Base-by-base conservation (phyloP, 2,329 filamentous ascomycete genomes). In the Pestalotiopsis fici region DNA sequence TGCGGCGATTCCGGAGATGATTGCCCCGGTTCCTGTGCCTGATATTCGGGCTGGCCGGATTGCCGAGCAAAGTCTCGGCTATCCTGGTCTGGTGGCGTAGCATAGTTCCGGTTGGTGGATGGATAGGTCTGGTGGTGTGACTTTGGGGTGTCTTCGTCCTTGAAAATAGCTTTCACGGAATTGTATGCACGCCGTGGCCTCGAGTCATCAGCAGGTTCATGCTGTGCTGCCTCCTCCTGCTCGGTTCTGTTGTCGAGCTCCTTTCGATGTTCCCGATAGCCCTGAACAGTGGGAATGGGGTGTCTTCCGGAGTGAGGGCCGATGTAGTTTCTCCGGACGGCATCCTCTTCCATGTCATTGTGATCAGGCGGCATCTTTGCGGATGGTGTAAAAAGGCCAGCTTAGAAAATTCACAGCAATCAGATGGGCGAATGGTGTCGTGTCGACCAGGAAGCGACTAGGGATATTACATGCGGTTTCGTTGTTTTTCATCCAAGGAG, bases 211-310 rank as follows among this genome's bases (percentile, higher is more conserved):
- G 79, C 78, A 12, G 76, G 76, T 21, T 75, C 78, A 62, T 74
- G 69, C 69, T 80, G 78, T 23, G 69, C 72, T n/a, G 74, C 67
- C 31, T 78, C 73, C 15, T 75, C 76, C 2, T 78, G 73, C 39
- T 81, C 69, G 7, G 80, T 74, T 60, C 82, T 76, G 63, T 80
- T 75, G 64, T 81, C 80, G n/a, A 85, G 77, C 57, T 83, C 81
- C 37, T 76, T 81, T 56, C 79, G 79, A 62, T 85, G 83, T 67
- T 86, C 80, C 27, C 80, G 77, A 67, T 86, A 87, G 59, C 79
- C 81, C 55, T 83, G 81, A 57, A 87, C 78, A 31, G 84, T 87
- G 7, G 85, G 85, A 35, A 78, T 82, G 11, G 55, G 55, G 23
- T 66, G 64, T 23, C 47, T 47, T n/a, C 64, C 64, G 35, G 64